Evolutionary conservation across 176 grass and related monocot genomes (phyloP).

Genomic region (Otatea glauca): DNA sequence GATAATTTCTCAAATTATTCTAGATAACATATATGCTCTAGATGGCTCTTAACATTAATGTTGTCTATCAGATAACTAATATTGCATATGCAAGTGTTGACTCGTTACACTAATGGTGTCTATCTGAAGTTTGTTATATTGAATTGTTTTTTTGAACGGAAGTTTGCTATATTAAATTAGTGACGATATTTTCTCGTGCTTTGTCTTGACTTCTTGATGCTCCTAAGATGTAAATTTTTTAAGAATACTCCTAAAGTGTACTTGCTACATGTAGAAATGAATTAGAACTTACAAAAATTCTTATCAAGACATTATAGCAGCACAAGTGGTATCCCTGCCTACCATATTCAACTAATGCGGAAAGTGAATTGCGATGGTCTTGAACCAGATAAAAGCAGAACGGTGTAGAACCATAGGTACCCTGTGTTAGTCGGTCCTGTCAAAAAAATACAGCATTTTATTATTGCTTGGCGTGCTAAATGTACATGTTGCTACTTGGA

Average conservation of each 20-base stretch:
- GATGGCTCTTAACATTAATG: too few species aligned
- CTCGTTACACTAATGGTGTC: not conserved
- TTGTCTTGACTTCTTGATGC: conserved; percentile 2
- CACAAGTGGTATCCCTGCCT: not conserved
- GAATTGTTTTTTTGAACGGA: not conserved
- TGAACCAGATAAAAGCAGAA: not conserved
- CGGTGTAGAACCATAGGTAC: not conserved
- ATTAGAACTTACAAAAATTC: not conserved
- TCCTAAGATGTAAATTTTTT: not conserved
- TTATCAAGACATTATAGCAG: not conserved
- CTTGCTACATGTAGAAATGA: not conserved
- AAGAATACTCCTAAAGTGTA: not conserved
- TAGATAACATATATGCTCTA: conserved; percentile 33
- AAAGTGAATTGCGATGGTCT: not conserved
- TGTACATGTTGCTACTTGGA: not conserved
- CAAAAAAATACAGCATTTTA: not conserved
- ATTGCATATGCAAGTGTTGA: not conserved
- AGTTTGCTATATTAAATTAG: not conserved
- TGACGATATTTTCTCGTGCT: not conserved
- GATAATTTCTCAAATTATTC: too few species aligned
- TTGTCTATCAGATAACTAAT: not conserved
- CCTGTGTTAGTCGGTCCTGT: not conserved
- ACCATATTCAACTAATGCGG: not conserved
- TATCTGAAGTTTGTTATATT: conserved; percentile 7
- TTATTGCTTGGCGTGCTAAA: not conserved